Evolutionary conservation across 2,329 filamentous ascomycete species (phyloP), one percentile per base, ranked within the genome.

Genomic region (Ophiosphaerella herpotricha): DNA sequence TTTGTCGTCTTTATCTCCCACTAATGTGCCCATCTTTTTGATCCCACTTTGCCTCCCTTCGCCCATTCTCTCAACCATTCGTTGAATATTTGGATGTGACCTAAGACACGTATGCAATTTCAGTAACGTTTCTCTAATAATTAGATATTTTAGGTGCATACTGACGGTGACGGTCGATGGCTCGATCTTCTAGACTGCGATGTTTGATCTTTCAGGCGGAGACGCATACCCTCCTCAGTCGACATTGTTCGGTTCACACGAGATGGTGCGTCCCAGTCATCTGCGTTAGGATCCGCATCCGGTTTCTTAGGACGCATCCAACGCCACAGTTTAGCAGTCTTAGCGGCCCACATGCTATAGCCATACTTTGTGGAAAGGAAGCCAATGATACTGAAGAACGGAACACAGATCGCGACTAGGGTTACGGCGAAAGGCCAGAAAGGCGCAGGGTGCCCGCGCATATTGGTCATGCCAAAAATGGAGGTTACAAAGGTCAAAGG

Each of bases 401-500:
- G 77, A 1, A 78, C 50, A 49, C 77, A 78, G 13, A 78, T 74
- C 7, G 71, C 69, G 7, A 61, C 66, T 1, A 74, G 68, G 5
- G 76, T 75, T 13, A 77, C 63, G 13, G 69, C 75, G 48, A 78
- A 78, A 4, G 64, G 61, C 62, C 71, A 70, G 45, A 71, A 76
- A 5, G 53, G 58, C 12, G 61, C 54, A 5, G 70, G 69, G 2
- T 72, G 57, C 1, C 61, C 66, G 1, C 71, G 66, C 74, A 79
- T 78, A 48, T 77, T 76, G 1, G 74, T 77, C 75, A 78, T 78
- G 34, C 82, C 82, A 52, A 82, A 84, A 43, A 85, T 79, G 31
- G 78, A 81, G 57, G 83, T 85, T 6, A 85, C 82, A 62, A 86
- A 85, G 0, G 82, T 85, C 18, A 85, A 68, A 2, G 83, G 84